These are phyloP conservation scores for Botryotinia globosa DNA, from an alignment of 2,329 filamentous ascomycete genomes.

Conservation along the genomic window DNA sequence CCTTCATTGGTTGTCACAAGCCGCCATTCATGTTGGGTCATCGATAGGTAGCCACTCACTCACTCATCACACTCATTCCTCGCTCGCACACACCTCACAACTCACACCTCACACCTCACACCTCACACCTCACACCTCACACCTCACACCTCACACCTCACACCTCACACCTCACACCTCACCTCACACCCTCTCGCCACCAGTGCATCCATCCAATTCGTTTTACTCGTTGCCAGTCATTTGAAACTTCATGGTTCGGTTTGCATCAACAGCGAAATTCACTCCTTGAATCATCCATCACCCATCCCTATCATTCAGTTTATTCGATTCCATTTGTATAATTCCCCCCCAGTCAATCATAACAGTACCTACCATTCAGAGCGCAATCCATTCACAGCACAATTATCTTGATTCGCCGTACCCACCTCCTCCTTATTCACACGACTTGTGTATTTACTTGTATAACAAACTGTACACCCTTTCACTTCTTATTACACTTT, in stretches of 20 bases:
- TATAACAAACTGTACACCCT: neutral
- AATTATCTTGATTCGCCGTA: neutral
- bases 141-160: too few relatives aligned
- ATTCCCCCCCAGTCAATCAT: neutral
- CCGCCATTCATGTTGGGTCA: neutral
- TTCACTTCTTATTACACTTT: conserved; percentile 4
- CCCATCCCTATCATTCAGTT: neutral
- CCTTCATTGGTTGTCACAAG: conserved; percentile 12
- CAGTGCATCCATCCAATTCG: neutral
- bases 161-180: neutral
- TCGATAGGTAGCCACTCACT: conserved; percentile 6
- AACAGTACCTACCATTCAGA: neutral
- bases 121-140: too few relatives aligned
- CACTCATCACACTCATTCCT: neutral
- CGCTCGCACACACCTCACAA: too few relatives aligned
- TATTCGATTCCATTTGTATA: neutral
- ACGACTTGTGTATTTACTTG: conserved; percentile 1
- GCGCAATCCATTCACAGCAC: neutral
- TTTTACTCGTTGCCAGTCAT: neutral
- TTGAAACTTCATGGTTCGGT: neutral
- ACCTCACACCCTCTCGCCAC: neutral
- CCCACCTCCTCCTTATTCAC: too few relatives aligned
- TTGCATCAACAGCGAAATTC: neutral
- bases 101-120: neutral
- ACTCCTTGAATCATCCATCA: neutral